These are phyloP conservation scores for Camelina laxa DNA, from an alignment of 345 rosid species.

Conservation along the genomic window DNA sequence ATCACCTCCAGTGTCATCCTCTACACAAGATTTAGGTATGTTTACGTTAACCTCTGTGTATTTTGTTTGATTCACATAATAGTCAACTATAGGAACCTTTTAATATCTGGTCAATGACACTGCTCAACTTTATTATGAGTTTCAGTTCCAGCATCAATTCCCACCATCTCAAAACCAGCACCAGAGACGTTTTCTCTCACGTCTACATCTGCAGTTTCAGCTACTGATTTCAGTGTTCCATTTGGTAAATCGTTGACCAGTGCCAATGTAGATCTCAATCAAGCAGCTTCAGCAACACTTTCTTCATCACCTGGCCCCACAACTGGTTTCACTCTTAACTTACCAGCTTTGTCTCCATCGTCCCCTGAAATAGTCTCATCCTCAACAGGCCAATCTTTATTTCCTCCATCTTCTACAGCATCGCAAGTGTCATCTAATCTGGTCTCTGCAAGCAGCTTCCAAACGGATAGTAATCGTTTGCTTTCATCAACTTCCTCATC, in stretches of 20 bases:
- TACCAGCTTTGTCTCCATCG: constrained; percentile 49
- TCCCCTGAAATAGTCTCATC: constrained; percentile 47
- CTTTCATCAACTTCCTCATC: constrained; percentile 46
- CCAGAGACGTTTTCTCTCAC: constrained; percentile 40
- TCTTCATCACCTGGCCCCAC: constrained; percentile 44
- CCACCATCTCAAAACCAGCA: constrained; percentile 37
- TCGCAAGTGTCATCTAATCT: constrained; percentile 46
- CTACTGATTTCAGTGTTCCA: constrained; percentile 45
- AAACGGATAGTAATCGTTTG: constrained; percentile 42
- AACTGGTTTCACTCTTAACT: constrained; percentile 37
- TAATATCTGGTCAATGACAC: constrained; percentile 35
- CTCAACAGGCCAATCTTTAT: constrained; percentile 39
- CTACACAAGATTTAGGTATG: constrained; percentile 40
- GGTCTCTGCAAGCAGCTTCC: constrained; percentile 42
- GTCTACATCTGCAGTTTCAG: constrained; percentile 43
- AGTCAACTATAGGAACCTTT: constrained; percentile 36
- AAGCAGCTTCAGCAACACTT: constrained; percentile 33
- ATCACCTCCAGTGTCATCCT: constrained; percentile 30
- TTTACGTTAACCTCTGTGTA: constrained; percentile 20
- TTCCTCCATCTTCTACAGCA: constrained; percentile 45
- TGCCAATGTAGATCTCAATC: constrained; percentile 49
- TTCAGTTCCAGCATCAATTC: constrained; percentile 53
- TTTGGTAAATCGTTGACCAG: constrained; percentile 47
- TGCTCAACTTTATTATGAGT: constrained; percentile 24
- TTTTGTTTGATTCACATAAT: constrained; percentile 16